Evolutionary conservation across 345 rosid species (phyloP).

Genomic region (Lumnitzera racemosa): DNA sequence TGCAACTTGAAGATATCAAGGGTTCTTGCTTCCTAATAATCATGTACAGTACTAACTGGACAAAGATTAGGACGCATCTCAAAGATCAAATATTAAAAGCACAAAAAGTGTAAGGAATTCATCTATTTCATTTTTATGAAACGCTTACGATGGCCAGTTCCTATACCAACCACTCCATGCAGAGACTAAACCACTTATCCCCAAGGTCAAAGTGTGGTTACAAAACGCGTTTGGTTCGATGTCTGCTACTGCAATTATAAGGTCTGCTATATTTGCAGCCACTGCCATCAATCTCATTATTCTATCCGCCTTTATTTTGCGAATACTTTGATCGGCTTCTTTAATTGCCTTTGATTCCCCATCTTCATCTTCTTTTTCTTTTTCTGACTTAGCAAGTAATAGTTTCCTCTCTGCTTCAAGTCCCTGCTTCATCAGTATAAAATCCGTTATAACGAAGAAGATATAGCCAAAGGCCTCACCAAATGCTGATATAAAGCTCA

Average conservation of each 20-base stretch:
- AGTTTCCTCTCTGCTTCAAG: slow-evolving; percentile 34
- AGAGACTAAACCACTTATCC: slow-evolving; percentile 87
- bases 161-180: slow-evolving; percentile 99
- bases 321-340: slow-evolving; percentile 15
- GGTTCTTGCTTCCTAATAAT: too few species aligned
- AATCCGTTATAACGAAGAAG: slow-evolving; percentile 64
- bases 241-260: slow-evolving; percentile 74
- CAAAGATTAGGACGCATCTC: too few species aligned
- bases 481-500: slow-evolving; percentile 94
- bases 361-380: slow-evolving; percentile 13
- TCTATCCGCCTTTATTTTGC: slow-evolving; percentile 51
- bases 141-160: slow-evolving; percentile 66
- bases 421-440: slow-evolving; percentile 52
- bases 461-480: slow-evolving; percentile 96
- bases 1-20: too few species aligned
- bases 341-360: slow-evolving; percentile 14
- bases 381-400: not conserved
- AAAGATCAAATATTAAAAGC: too few species aligned
- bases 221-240: slow-evolving; percentile 89
- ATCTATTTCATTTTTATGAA: too few species aligned
- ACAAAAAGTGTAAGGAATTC: too few species aligned
- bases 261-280: slow-evolving; percentile 85
- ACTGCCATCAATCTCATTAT: slow-evolving; percentile 82
- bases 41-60: too few species aligned
- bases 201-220: slow-evolving; percentile 60